Evolutionary conservation across 495 filamentous ascomycete species (phyloP), one percentile per base, ranked within the genome.

Genomic region (Tuber aestivum): DNA sequence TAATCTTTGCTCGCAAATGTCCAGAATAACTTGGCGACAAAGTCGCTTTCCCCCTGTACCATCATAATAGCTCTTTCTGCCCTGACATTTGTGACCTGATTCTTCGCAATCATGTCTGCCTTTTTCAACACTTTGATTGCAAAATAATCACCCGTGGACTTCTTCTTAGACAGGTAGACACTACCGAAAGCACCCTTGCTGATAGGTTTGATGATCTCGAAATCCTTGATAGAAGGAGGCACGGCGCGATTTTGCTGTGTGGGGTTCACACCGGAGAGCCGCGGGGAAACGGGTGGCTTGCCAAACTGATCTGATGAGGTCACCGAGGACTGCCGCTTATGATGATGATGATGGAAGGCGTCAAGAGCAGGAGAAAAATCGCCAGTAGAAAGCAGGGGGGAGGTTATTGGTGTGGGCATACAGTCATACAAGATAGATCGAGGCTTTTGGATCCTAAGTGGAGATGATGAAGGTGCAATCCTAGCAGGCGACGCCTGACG

Each of bases 51-150:
- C 40, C 96, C 96, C 86, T 99, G 96, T 90, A 95, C 97, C 96
- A 99, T 99, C 95, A 99, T 97, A 81, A 99, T 99, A n/a, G 96
- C 96, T 78, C 95, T 89, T 84, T 99, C 95, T 18, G 96, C 95
- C 85, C 98, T 97, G 77, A 99, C 95, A 82, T 99, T 99, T 70
- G 95, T 97, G 81, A 98, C 94, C 83, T 99, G 95, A 84, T 99
- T 99, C 84, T 99, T 99, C 72, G 96, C 96, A 77, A 99, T 93
- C 95, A 99, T 99, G 85, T 99, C 95, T 16, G 96, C 94, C 83
- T 99, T 99, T 85, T 97, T 97, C 74, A 99, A 83, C 23, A 97
- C 96, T 83, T 99, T 99, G 86, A 99, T 97, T 6, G 95, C 95
- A 84, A 92, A 99, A 84, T 98, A 98, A 82, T 99, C 95, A 37